A percentile compares a stretch with the other conserved stretches of the same genome.
phyloP scores from a whole-genome alignment of 257 asterid species.

The Lycium ferocissimum region DNA sequence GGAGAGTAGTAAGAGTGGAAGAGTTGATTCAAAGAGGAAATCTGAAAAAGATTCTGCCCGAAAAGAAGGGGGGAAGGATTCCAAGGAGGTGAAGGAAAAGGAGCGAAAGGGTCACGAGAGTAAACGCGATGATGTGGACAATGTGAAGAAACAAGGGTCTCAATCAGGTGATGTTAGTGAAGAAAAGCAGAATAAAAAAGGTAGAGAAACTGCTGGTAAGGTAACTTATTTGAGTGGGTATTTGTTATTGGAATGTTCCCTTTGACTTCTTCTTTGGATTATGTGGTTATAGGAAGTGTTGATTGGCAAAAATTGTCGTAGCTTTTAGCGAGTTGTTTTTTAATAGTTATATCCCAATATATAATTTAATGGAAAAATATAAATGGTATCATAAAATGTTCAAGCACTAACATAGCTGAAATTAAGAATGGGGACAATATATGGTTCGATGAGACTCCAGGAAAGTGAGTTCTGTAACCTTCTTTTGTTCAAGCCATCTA shows the following conservation, averaged over 20 bases:
- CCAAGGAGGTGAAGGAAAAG: slow-evolving; percentile 57
- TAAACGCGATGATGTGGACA: slow-evolving; percentile 60
- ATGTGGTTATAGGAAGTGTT: slow-evolving; percentile 3
- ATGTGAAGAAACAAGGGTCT: slow-evolving; percentile 61
- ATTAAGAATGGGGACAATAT: background rate
- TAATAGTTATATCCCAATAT: slow-evolving; percentile 9
- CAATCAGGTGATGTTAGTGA: slow-evolving; percentile 58
- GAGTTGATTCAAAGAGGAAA: slow-evolving; percentile 80
- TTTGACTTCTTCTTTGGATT: slow-evolving; percentile 24
- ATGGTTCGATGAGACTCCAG: background rate
- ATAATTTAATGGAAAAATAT: background rate
- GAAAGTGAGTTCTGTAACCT: background rate
- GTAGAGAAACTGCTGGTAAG: slow-evolving; percentile 84
- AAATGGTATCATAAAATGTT: background rate
- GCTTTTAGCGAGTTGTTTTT: background rate
- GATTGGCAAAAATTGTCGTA: background rate
- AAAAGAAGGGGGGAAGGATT: slow-evolving; percentile 74
- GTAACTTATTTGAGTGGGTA: slow-evolving; percentile 52
- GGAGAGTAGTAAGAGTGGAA: slow-evolving; percentile 55
- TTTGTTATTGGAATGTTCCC: slow-evolving; percentile 26
- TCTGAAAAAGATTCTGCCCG: slow-evolving; percentile 78
- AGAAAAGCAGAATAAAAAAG: slow-evolving; percentile 70
- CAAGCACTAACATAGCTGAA: background rate
- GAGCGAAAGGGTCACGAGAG: slow-evolving; percentile 69
- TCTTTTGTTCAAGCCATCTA: slow-evolving; percentile 15